These are phyloP conservation scores for Linum usitatissimum DNA, from an alignment of 345 rosid species.

Conservation along the genomic window DNA sequence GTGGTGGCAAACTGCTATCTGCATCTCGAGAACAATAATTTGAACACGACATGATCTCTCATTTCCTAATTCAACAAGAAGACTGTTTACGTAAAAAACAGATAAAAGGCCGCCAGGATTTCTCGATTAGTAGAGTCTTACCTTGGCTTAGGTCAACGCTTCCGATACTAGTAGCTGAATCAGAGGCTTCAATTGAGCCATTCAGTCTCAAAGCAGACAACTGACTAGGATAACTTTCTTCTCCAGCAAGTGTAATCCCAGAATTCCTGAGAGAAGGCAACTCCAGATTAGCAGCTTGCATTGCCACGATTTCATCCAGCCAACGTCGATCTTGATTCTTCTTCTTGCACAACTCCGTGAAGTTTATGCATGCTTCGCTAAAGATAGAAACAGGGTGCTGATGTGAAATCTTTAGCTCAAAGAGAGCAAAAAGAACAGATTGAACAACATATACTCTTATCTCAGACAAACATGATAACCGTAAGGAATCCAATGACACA, in stretches of 20 bases:
- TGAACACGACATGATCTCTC: background rate
- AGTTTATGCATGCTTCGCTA: conserved; percentile 91
- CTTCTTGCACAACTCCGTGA: conserved; percentile 79
- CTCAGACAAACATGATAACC: background rate
- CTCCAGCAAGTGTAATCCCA: conserved; percentile 67
- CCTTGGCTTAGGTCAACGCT: conserved; percentile 53
- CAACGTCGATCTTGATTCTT: conserved; percentile 91
- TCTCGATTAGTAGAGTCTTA: conserved; percentile 10
- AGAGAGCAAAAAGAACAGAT: background rate
- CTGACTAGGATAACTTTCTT: conserved; percentile 42
- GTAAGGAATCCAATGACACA: background rate
- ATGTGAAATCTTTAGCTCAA: background rate
- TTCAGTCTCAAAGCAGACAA: conserved; percentile 26
- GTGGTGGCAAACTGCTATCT: conserved; percentile 29
- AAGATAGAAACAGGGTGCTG: conserved; percentile 4
- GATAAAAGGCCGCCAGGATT: background rate
- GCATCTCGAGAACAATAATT: conserved; percentile 13
- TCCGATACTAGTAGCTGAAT: conserved; percentile 33
- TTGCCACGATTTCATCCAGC: conserved; percentile 89
- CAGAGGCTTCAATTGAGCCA: conserved; percentile 38
- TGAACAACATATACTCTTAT: too few relatives aligned
- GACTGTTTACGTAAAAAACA: too few relatives aligned
- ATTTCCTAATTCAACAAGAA: background rate
- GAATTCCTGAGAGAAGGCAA: conserved; percentile 67
- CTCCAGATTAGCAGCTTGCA: conserved; percentile 81